Base-by-base conservation (phyloP, 2,329 filamentous ascomycete species). In the Helminthosporium solani region DNA sequence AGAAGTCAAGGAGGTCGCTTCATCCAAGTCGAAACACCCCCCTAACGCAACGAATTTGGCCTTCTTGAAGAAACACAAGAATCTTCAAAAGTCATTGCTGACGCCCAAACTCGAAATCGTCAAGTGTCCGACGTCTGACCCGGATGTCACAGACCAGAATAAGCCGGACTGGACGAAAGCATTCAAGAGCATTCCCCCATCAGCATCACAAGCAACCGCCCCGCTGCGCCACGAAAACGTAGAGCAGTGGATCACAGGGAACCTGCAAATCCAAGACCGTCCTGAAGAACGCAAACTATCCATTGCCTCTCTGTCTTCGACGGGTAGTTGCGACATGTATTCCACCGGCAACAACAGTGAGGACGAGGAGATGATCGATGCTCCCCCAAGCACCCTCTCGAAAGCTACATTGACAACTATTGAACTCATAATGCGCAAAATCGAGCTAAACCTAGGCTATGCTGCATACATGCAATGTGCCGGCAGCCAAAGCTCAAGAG, bases 321-420 rank as follows among this genome's bases (percentile, higher is more conserved):
- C 58, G 7, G 60, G 56, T 19, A 65, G 61, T 34, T 56, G 57
- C 33, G 60, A 63, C 18, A 62, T 63, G 59, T 61, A 66, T 38
- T 59, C 61, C 8, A 63, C 60, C 2, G 60, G 64, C 33, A 43
- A 58, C 25, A 60, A 58, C 28, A 60, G 57, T 8, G 59, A 60
- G 7, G 54, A 60, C 39, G 63, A 64, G 9, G 42, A 46, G 16
- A 16, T n/a, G 8, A 19, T 25, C 12, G 20, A 21, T n/a, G 35
- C 20, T 21, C 12, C 20, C 7, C 25, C 35, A 25, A 33, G 31
- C 25, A 46, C 34, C 9, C 38, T 56, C 12, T 52, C 60, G 7
- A 57, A 43, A 35, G 54, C 60, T 14, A 59, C 53, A 7, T 11
- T 56, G 15, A 62, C 57, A 36, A 55, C 55, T 7, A 62, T 65